Percentiles rank a stretch among this genome's conserved stretches.
Conservation (phyloP, 2,329 filamentous ascomycete genomes). For the Botryotinia narcissicola region DNA sequence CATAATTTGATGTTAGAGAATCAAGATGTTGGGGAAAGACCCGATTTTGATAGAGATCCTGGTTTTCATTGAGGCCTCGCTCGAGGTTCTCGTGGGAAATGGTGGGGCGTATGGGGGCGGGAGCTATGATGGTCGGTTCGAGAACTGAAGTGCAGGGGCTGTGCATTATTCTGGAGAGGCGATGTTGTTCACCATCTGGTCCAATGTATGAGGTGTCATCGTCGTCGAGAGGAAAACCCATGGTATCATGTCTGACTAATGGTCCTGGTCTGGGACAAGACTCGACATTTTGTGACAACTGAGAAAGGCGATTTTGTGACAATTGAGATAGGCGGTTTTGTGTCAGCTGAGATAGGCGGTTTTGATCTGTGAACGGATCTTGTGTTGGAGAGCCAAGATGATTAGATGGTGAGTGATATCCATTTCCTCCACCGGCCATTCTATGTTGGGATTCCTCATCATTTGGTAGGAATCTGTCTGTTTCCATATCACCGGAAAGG, state of each 20-base stretch:
- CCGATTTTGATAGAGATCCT: background rate
- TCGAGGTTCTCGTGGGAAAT: constrained; percentile 8
- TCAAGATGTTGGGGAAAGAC: background rate
- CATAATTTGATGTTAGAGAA: background rate
- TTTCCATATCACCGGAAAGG: constrained; percentile 20
- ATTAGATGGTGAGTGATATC: constrained; percentile 3
- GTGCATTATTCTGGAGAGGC: background rate
- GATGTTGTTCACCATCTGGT: constrained; percentile 9
- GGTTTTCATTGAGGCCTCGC: background rate
- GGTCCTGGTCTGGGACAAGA: background rate
- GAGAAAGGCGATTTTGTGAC: background rate
- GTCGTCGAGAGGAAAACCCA: constrained; percentile 30
- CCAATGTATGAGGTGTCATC: constrained; percentile 16
- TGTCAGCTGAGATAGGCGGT: constrained; percentile 6
- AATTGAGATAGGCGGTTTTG: background rate
- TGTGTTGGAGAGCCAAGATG: constrained; percentile 8
- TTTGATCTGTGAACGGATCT: constrained; percentile 16
- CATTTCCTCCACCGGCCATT: constrained; percentile 2
- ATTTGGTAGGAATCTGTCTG: constrained; percentile 22
- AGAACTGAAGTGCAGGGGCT: constrained; percentile 9
- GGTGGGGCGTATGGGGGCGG: constrained; percentile 6
- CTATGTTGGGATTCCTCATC: constrained; percentile 21
- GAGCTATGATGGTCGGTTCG: constrained; percentile 6
- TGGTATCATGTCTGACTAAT: constrained; percentile 26
- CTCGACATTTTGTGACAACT: background rate